Evolutionary conservation across 1,284 basidiomycete species (phyloP), one percentile per base, ranked within the genome.

Genomic region (Entoloma clypeatum): DNA sequence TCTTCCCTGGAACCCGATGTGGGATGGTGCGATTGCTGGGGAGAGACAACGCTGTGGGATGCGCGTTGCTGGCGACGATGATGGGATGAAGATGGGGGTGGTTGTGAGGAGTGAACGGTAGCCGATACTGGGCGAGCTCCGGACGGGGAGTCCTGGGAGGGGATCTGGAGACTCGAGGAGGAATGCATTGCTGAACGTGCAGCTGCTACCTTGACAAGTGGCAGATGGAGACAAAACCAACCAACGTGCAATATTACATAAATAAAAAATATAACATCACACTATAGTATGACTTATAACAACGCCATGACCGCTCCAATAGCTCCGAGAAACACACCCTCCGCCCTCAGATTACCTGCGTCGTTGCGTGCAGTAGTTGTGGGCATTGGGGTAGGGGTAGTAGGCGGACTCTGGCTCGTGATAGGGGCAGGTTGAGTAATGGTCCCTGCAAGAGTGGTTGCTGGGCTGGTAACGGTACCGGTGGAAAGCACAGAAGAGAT

Each of bases 11-110:
- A 44, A 13, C 49, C 48, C 38, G 52, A 49, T 19, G 45, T 41
- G 16, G 56, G 58, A 16, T 48, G 36, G 34, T 46, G 56, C 38
- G 23, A 50, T 48, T 55, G 53, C 9, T 42, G 45, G 8, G 55
- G 52, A 3, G 67, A 68, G 11, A 63, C 57, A 16, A 68, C 65
- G 7, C 59, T 61, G 41, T 69, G 68, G 7, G 68, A 69, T 19
- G 67, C 67, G 34, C 68, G 63, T 41, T 64, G 62, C 43, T 68
- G 65, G 33, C 67, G 61, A 41, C 57, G 47, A n/a, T 57, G 29
- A 8, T n/a, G n/a, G n/a, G 56, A 45, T 6, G 60, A 54, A 18
- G 61, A 53, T 3, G 55, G 31, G 23, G 59, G 50, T 7, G 54
- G 43, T n/a, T 53, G 51, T 16, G 53, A 46, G 5, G 58, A 49